phyloP scores from a whole-genome alignment of 1,139 yeast species.

The Suhomyces kunorum region DNA sequence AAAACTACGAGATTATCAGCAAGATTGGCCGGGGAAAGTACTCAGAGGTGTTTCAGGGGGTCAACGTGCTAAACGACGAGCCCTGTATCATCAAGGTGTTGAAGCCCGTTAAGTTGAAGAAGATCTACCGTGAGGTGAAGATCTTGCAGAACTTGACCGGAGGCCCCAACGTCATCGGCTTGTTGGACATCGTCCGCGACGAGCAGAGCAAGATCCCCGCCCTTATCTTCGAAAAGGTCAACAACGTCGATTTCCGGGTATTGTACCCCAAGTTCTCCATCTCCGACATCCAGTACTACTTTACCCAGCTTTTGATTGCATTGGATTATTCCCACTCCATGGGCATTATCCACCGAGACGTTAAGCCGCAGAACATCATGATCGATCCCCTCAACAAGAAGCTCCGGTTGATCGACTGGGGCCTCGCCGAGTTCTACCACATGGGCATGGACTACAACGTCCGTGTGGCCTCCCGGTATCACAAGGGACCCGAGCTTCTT shows the following conservation, averaged over 20 bases:
- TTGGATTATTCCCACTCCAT: slow-evolving; percentile 76
- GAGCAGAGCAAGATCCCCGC: slow-evolving; percentile 74
- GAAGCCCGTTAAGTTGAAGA: slow-evolving; percentile 79
- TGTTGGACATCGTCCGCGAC: slow-evolving; percentile 76
- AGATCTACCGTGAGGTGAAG: slow-evolving; percentile 75
- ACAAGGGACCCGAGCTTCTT: slow-evolving; percentile 77
- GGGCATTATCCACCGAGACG: slow-evolving; percentile 85
- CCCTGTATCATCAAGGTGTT: slow-evolving; percentile 72
- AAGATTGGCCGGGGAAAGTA: slow-evolving; percentile 97
- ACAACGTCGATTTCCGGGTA: slow-evolving; percentile 70
- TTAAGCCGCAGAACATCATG: slow-evolving; percentile 84
- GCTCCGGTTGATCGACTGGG: slow-evolving; percentile 79
- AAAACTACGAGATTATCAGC: slow-evolving; percentile 83
- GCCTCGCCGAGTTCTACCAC: slow-evolving; percentile 79
- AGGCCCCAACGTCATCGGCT: slow-evolving; percentile 70
- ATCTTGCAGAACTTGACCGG: slow-evolving; percentile 73
- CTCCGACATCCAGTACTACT: slow-evolving; percentile 67
- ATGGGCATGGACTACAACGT: slow-evolving; percentile 78
- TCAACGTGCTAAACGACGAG: slow-evolving; percentile 47
- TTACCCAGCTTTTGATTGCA: slow-evolving; percentile 68
- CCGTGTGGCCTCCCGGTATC: slow-evolving; percentile 77
- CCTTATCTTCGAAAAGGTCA: slow-evolving; percentile 67
- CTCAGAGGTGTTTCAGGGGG: slow-evolving; percentile 89
- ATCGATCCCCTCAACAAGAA: slow-evolving; percentile 67
- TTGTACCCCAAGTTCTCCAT: slow-evolving; percentile 67